Evolutionary conservation across 306 rosid genomes (phyloP), one percentile per base, ranked within the genome.

Genomic region (Carpinus fangiana): DNA sequence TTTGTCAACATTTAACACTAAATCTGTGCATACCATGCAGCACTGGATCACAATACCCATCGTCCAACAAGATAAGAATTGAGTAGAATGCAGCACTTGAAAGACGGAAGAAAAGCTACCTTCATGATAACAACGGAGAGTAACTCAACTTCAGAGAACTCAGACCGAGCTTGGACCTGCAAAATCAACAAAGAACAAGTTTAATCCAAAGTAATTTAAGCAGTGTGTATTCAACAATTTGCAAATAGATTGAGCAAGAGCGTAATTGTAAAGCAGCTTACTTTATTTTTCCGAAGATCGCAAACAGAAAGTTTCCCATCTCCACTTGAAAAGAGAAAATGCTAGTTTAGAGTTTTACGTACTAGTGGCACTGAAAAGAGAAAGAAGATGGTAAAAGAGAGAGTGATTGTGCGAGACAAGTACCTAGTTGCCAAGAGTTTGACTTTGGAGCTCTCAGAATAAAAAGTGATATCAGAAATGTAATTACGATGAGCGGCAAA

Each of bases 281-380:
- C 98, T 86, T 82, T 90, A 79, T 92, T 92, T 82, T 88, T 84
- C 47, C 97, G 87, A 77, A 94, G 93, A 88, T 90, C 90, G 90
- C 93, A 90, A 74, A 94, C 97, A 83, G 98, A 92, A 48, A 94
- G 89, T 70, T 97, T 90, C 77, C 97, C 98, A 62, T 92, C 98
- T 73, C 97, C 97, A 90, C 98, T 94, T 54, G 12, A 64, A 84
- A 81, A 23, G 43, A 64, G 73, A 55, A 48, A 11, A 36, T 3
- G 18, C 4, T 20, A 4, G 5, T 50, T 61, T 73, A 83, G 82
- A 54, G 41, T 23, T 46, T 23, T 46, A 23, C 65, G 11, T 48
- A 13, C 52, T 48, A 48, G 12, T 12, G 14, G 14, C 2, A 48
- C 0, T 12, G 14, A 48, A 48, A 48, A 12, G 52, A 26, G 17